phyloP scores from a whole-genome alignment of 2,329 filamentous ascomycete species.

The Neofusicoccum sp. region DNA sequence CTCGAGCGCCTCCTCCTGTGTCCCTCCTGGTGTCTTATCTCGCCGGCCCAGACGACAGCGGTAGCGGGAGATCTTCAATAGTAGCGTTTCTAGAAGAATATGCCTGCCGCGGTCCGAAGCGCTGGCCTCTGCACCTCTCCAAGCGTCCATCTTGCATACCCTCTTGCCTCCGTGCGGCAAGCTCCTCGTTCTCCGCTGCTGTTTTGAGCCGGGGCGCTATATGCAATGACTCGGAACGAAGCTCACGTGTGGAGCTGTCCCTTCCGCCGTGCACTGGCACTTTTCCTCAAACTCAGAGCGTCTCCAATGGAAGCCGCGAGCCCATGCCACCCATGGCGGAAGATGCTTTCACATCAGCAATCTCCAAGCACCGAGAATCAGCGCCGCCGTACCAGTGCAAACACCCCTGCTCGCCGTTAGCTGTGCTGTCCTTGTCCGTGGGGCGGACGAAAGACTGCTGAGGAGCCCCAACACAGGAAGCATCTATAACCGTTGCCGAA shows the following conservation, averaged over 20 bases:
- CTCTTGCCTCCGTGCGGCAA: neutral
- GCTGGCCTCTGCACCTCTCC: slow-evolving; percentile 19
- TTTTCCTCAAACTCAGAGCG: neutral
- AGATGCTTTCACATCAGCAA: slow-evolving; percentile 58
- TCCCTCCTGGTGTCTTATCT: neutral
- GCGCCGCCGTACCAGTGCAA: slow-evolving; percentile 66
- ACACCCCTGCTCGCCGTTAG: slow-evolving; percentile 56
- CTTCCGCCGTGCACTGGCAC: neutral
- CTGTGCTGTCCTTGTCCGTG: slow-evolving; percentile 5
- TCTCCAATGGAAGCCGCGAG: neutral
- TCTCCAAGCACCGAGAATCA: slow-evolving; percentile 69
- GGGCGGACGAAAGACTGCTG: neutral
- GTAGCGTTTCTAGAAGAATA: slow-evolving; percentile 17
- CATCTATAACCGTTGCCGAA: no score
- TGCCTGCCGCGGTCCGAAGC: slow-evolving; percentile 17
- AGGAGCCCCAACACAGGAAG: no score
- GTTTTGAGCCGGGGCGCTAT: neutral
- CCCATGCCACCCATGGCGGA: neutral
- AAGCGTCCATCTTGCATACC: neutral
- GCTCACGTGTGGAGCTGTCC: neutral
- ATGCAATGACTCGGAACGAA: neutral
- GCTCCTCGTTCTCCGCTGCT: neutral
- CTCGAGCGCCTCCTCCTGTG: neutral
- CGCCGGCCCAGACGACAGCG: neutral
- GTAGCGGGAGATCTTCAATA: slow-evolving; percentile 20